Conservation (phyloP, 2,329 filamentous ascomycete genomes). For the Claviceps capensis region DNA sequence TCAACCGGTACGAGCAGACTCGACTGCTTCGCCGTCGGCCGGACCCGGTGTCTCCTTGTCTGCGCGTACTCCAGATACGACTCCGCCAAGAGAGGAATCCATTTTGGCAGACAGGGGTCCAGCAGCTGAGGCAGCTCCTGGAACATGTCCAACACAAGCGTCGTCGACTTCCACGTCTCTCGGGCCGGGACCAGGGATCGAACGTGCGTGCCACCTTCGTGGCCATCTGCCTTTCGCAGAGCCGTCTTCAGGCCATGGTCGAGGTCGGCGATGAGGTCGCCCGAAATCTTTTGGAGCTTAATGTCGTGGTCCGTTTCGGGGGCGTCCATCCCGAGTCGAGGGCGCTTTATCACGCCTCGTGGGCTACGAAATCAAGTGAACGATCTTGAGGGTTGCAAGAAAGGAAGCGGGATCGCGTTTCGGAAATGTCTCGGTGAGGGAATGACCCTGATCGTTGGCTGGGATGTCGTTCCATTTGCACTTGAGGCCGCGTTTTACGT, state of each 20-base stretch:
- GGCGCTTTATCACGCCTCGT: too few species aligned
- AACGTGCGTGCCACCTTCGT: constrained; percentile 24
- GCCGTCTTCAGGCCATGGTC: constrained; percentile 37
- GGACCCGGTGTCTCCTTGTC: constrained; percentile 26
- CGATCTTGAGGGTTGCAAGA: background rate
- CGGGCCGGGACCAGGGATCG: constrained; percentile 34
- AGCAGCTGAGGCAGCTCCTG: constrained; percentile 92
- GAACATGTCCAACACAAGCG: constrained; percentile 63
- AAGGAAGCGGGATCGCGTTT: too few species aligned
- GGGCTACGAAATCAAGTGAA: too few species aligned
- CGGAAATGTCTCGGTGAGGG: too few species aligned
- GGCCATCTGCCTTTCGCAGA: constrained; percentile 36
- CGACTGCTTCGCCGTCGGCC: constrained; percentile 17
- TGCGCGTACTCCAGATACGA: constrained; percentile 59
- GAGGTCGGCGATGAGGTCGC: constrained; percentile 45
- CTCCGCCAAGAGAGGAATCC: constrained; percentile 61
- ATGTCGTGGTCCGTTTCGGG: constrained; percentile 46
- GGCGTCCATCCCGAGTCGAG: constrained; percentile 38
- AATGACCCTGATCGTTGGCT: background rate
- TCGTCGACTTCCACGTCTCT: constrained; percentile 35
- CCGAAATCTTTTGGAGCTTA: constrained; percentile 46
- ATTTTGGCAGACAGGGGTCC: constrained; percentile 64
- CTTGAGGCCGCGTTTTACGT: too few species aligned
- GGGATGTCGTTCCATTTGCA: background rate
- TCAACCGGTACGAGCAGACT: constrained; percentile 42